A percentile compares a stretch with the other conserved stretches of the same genome.
phyloP scores from a whole-genome alignment of 2,329 filamentous ascomycete species.

The Aspergillus transmontanensis region DNA sequence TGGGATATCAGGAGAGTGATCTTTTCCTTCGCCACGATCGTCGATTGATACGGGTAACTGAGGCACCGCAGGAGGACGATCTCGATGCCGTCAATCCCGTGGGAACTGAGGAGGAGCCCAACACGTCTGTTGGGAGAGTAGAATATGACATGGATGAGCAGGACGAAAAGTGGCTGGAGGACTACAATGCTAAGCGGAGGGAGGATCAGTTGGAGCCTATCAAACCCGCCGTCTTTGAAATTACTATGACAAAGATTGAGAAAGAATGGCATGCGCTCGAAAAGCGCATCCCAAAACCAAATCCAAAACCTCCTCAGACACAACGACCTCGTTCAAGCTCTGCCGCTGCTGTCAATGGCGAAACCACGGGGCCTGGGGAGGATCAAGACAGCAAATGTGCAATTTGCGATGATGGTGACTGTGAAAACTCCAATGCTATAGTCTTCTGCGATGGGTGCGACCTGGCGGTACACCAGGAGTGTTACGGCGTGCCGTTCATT shows the following conservation, averaged over 20 bases:
- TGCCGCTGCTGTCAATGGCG: conserved; percentile 92
- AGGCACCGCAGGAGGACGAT: conserved; percentile 66
- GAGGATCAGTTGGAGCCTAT: conserved; percentile 76
- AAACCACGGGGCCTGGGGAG: conserved; percentile 77
- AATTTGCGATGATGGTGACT: conserved; percentile 98
- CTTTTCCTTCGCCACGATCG: conserved; percentile 78
- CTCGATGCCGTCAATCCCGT: conserved; percentile 57
- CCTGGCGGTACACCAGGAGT: conserved; percentile 96
- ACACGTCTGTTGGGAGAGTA: conserved; percentile 71
- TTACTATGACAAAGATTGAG: conserved; percentile 97
- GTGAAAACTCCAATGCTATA: conserved; percentile 98
- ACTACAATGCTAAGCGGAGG: conserved; percentile 76
- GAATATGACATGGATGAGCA: conserved; percentile 99
- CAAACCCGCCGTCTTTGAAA: conserved; percentile 92
- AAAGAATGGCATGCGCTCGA: conserved; percentile 98
- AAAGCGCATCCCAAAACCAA: conserved; percentile 94
- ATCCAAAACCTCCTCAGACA: conserved; percentile 93
- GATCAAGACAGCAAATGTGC: conserved; percentile 97
- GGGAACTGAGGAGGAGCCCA: conserved; percentile 62
- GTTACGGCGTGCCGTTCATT: conserved; percentile 97
- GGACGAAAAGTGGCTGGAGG: conserved; percentile 92
- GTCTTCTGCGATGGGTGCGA: conserved; percentile 99
- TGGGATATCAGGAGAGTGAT: conserved; percentile 95
- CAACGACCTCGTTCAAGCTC: conserved; percentile 91
- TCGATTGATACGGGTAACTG: conserved; percentile 65